Base-by-base conservation (phyloP, 2,329 filamentous ascomycete species). In the Colletotrichum somersetense region DNA sequence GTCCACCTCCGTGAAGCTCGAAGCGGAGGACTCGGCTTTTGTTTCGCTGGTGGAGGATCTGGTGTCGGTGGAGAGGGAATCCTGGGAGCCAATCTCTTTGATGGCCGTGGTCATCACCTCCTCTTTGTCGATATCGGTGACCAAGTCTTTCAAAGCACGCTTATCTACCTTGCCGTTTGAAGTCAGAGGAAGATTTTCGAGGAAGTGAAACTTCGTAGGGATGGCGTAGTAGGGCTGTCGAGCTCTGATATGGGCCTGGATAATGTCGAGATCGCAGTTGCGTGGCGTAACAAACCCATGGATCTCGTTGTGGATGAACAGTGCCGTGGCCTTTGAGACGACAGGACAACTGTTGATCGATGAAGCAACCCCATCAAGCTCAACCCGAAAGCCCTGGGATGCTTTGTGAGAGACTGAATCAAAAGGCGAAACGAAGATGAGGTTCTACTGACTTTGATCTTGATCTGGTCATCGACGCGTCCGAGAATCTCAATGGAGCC, bases 401-500 rank as follows among this genome's bases (percentile, higher is more conserved):
- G 0, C 11, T 26, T 64, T 57, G 55, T 12, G 50, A 46, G 10
- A 30, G 48, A 55, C 2, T 3, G 30, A 5, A 5, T 12, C 5
- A 8, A 12, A 20, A n/a, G 30, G 23, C 33, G 12, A 5, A 12
- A 16, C 2, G 7, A 5, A 7, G 3, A 5, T 12, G 18, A 42
- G n/a, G 2, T 40, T 20, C 3, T 16, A 30, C 69, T 46, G 23
- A 69, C 70, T 46, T 72, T 72, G 77, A 91, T 84, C 78, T 91
- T 91, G 71, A 91, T 86, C 76, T 91, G 89, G 70, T 90, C 88
- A 74, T 91, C 89, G 14, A 83, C 82, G 56, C 89, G 84, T 2
- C 89, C 88, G 30, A 89, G 83, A 33, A 87, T 88, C 40, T 88
- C 83, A 55, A 91, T 81, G 30, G 82, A 83, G 10, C 89, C 88